These are phyloP conservation scores for Whalleya microplaca DNA, from an alignment of 2,329 filamentous ascomycete species.

Conservation along the genomic window DNA sequence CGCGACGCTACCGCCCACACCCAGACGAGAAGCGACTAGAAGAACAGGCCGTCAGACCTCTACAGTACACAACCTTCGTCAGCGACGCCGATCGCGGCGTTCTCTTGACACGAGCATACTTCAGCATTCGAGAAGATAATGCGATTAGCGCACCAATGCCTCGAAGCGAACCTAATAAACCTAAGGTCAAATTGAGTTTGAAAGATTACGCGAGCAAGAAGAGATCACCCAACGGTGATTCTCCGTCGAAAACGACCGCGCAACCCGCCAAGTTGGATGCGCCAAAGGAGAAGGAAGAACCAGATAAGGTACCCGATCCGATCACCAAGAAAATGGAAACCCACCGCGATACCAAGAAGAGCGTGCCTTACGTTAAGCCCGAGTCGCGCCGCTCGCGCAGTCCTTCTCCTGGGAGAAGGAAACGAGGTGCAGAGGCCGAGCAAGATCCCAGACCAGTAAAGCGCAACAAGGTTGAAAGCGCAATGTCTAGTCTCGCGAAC, in stretches of 20 bases:
- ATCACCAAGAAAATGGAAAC: slow-evolving; percentile 31
- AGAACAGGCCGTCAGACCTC: slow-evolving; percentile 52
- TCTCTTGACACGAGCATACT: slow-evolving; percentile 59
- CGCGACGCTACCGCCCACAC: slow-evolving; percentile 51
- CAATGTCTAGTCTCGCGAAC: slow-evolving; percentile 23
- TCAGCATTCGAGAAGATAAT: slow-evolving; percentile 57
- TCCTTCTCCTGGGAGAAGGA: slow-evolving; percentile 50
- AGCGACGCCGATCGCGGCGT: slow-evolving; percentile 62
- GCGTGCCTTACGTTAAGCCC: slow-evolving; percentile 25
- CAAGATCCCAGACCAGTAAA: slow-evolving; percentile 51
- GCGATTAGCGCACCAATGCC: slow-evolving; percentile 28
- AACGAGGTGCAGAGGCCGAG: slow-evolving; percentile 50
- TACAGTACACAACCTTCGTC: slow-evolving; percentile 62
- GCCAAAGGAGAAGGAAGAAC: slow-evolving; percentile 33
- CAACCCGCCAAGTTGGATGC: slow-evolving; percentile 28
- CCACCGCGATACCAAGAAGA: slow-evolving; percentile 30
- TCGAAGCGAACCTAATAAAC: slow-evolving; percentile 47
- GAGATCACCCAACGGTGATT: slow-evolving; percentile 38
- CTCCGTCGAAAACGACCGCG: slow-evolving; percentile 27
- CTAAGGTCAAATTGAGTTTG: slow-evolving; percentile 55
- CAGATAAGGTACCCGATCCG: slow-evolving; percentile 28
- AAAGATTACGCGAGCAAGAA: slow-evolving; percentile 64
- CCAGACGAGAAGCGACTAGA: slow-evolving; percentile 46
- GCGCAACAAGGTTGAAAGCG: slow-evolving; percentile 47
- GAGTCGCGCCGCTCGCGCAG: slow-evolving; percentile 39